phyloP scores from a whole-genome alignment of 192 early-diverging fungal species.

The Coemansia sp. region DNA sequence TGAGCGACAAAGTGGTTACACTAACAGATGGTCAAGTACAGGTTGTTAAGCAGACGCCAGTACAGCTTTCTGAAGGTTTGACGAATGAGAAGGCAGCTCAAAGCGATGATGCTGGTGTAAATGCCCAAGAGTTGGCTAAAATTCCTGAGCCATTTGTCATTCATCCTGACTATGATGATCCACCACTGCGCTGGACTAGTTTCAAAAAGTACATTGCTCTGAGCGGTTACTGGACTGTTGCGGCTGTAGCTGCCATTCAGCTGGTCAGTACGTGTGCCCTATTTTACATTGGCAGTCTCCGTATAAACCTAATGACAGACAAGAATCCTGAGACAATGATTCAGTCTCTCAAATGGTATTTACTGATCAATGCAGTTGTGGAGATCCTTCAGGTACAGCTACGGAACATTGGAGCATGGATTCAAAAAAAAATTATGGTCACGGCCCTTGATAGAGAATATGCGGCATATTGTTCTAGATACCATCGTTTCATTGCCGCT shows the following conservation, averaged over 20 bases:
- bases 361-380: constrained; percentile 22
- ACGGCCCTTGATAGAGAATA: neutral
- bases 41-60: constrained; percentile 13
- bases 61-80: neutral
- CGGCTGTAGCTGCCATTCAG: constrained; percentile 8
- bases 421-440: constrained; percentile 9
- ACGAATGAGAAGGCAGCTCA: neutral
- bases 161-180: constrained; percentile 2
- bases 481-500: constrained; percentile 11
- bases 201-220: neutral
- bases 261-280: constrained; percentile 11
- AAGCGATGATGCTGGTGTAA: neutral
- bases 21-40: constrained; percentile 8
- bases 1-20: constrained; percentile 11
- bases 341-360: constrained; percentile 21
- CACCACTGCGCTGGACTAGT: constrained; percentile 2
- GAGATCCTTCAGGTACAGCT: neutral
- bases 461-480: constrained; percentile 4
- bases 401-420: neutral
- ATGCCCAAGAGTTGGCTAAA: neutral
- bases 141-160: constrained; percentile 1
- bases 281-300: constrained; percentile 17
- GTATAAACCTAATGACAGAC: constrained; percentile 26
- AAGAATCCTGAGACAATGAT: constrained; percentile 24
- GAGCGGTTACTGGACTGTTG: constrained; percentile 20